A percentile compares a stretch with the other conserved stretches of the same genome.
These are phyloP conservation scores for Lablab purpureus DNA, from an alignment of 306 rosid genomes.

Conservation along the genomic window DNA sequence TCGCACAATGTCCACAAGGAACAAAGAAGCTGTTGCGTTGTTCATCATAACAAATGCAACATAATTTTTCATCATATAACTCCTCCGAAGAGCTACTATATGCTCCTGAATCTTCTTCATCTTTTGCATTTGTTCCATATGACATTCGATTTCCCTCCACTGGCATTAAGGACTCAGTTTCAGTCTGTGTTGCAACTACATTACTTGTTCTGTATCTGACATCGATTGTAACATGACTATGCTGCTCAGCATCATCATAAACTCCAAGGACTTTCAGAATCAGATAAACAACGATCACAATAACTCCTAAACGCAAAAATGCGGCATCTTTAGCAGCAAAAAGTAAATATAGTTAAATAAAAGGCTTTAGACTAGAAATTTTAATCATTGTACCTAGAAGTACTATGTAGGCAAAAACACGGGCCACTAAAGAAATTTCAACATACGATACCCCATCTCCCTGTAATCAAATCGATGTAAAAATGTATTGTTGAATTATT, in stretches of 20 bases:
- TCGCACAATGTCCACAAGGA: slow-evolving; percentile 86
- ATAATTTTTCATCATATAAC: slow-evolving; percentile 72
- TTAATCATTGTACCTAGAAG: slow-evolving; percentile 58
- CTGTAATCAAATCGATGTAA: slow-evolving; percentile 50
- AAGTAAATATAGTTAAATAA: neutral
- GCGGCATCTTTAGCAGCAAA: slow-evolving; percentile 21
- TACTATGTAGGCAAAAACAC: slow-evolving; percentile 56
- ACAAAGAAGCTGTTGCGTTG: slow-evolving; percentile 75
- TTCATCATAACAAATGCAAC: slow-evolving; percentile 75
- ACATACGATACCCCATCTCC: slow-evolving; percentile 53
- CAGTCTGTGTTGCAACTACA: slow-evolving; percentile 37
- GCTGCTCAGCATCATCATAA: slow-evolving; percentile 41
- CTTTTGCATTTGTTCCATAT: slow-evolving; percentile 62
- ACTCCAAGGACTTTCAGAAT: slow-evolving; percentile 64
- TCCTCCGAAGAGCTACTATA: slow-evolving; percentile 70
- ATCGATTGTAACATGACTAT: neutral
- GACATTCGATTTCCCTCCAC: slow-evolving; percentile 41
- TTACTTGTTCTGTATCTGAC: slow-evolving; percentile 28
- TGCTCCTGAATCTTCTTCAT: slow-evolving; percentile 54
- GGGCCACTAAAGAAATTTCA: slow-evolving; percentile 62
- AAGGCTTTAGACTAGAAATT: neutral
- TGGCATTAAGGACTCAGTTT: slow-evolving; percentile 62
- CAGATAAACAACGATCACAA: slow-evolving; percentile 43
- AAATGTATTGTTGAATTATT: neutral
- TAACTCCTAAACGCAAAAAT: slow-evolving; percentile 54